phyloP scores from a whole-genome alignment of 1,284 basidiomycete genomes.

The Ganoderma meredithae region DNA sequence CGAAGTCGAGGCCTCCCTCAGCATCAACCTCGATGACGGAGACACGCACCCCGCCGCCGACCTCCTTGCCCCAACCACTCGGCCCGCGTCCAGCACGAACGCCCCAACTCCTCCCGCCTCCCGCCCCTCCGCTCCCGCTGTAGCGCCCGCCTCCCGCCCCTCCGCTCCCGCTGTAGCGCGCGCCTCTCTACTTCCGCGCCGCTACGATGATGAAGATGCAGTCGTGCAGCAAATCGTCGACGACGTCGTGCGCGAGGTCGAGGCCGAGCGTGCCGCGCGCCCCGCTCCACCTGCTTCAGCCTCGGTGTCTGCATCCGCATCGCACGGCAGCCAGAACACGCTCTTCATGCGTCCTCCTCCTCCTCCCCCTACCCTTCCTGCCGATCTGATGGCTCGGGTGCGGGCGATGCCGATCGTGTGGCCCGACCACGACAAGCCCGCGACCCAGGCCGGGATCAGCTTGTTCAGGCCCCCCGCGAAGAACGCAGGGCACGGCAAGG shows the following conservation, averaged over 20 bases:
- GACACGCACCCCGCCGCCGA: background rate
- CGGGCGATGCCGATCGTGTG: background rate
- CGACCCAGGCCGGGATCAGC: background rate
- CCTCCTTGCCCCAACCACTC: background rate
- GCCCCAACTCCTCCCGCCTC: background rate
- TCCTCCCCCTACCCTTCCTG: background rate
- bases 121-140: background rate
- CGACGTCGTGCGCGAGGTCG: background rate
- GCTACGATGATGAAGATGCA: background rate
- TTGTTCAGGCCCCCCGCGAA: background rate
- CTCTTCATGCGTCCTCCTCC: background rate
- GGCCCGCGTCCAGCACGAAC: background rate
- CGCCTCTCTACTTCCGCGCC: background rate
- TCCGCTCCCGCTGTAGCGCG: background rate
- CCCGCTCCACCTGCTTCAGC: background rate
- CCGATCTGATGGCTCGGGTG: background rate
- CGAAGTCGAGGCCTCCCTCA: constrained; percentile 2
- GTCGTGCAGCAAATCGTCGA: constrained; percentile 1
- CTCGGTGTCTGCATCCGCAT: too few species aligned
- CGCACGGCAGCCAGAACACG: background rate
- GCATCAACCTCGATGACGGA: background rate
- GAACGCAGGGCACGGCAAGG: too few species aligned
- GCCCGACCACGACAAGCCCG: background rate
- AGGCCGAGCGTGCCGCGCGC: constrained; percentile 2
- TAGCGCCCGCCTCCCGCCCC: background rate